Conservation (phyloP, 306 rosid species). For the Gleditsia sinensis region DNA sequence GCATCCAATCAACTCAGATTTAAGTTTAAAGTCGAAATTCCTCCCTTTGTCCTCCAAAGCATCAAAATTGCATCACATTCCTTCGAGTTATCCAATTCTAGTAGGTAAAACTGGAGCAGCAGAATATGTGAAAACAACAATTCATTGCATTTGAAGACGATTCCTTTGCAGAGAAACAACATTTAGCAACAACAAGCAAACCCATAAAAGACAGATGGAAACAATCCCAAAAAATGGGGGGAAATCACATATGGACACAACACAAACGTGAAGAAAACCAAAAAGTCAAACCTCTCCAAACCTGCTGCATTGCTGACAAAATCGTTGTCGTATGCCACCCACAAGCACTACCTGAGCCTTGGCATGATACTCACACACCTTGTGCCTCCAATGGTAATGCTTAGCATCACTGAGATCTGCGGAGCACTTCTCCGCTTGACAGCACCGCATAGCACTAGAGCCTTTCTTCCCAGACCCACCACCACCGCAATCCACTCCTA, state of each 20-base stretch:
- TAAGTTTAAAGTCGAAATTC: background rate
- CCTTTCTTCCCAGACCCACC: constrained; percentile 39
- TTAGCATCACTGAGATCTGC: constrained; percentile 60
- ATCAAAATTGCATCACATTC: background rate
- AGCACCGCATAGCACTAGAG: constrained; percentile 37
- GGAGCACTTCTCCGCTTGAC: constrained; percentile 67
- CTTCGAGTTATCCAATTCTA: background rate
- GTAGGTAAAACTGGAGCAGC: no score
- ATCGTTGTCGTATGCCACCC: constrained; percentile 52
- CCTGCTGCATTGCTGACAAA: constrained; percentile 91
- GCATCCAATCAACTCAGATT: no score
- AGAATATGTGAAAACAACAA: background rate
- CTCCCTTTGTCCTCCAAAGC: background rate
- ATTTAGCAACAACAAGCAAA: background rate
- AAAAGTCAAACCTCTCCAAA: constrained; percentile 15
- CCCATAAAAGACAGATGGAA: no score
- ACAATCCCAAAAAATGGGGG: no score
- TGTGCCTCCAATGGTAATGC: constrained; percentile 63
- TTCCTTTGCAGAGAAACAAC: background rate
- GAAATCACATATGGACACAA: background rate
- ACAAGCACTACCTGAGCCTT: constrained; percentile 69
- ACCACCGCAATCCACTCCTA: constrained; percentile 1
- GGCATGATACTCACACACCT: constrained; percentile 66
- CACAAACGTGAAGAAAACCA: background rate
- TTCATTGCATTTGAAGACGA: background rate